Base-by-base conservation (phyloP, 2,329 filamentous ascomycete genomes). In the Sphaerulina vaccinii region DNA sequence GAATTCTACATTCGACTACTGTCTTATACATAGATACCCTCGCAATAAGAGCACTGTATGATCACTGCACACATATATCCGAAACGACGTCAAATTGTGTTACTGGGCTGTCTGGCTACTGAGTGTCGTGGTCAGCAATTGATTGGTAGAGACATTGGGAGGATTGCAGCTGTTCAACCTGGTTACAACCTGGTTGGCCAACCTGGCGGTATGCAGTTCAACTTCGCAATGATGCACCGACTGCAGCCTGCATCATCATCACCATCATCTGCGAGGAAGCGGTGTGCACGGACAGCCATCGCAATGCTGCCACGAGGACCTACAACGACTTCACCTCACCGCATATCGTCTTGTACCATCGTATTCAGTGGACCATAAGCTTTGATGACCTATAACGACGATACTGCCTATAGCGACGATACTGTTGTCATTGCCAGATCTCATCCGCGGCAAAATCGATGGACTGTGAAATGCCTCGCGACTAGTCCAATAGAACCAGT, bases 1-100 rank as follows among this genome's bases (percentile, higher is more conserved):
- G n/a, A n/a, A n/a, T n/a, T n/a, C n/a, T 43, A 21, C 13, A 32
- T 43, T 32, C 40, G 27, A 43, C 41, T 44, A 44, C 15, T 44
- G 41, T 21, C 27, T 33, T 44, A 44, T 35, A 35, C 41, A 44
- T 33, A 33, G n/a, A 29, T 29, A 29, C 7, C 27, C 27, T 29
- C 27, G 24, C 24, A 27, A 27, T 27, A 27, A 27, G 24, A n/a
- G n/a, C n/a, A n/a, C n/a, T n/a, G n/a, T n/a, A n/a, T n/a, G n/a
- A n/a, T n/a, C n/a, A n/a, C n/a, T n/a, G n/a, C n/a, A n/a, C n/a
- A n/a, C n/a, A n/a, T n/a, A n/a, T n/a, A n/a, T n/a, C n/a, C n/a
- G n/a, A n/a, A n/a, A n/a, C n/a, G n/a, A n/a, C n/a, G n/a, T n/a
- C n/a, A n/a, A n/a, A n/a, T n/a, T n/a, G n/a, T n/a, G n/a, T n/a